Base-by-base conservation (phyloP, 2,329 filamentous ascomycete species). In the Macrophomina pseudophaseolina region DNA sequence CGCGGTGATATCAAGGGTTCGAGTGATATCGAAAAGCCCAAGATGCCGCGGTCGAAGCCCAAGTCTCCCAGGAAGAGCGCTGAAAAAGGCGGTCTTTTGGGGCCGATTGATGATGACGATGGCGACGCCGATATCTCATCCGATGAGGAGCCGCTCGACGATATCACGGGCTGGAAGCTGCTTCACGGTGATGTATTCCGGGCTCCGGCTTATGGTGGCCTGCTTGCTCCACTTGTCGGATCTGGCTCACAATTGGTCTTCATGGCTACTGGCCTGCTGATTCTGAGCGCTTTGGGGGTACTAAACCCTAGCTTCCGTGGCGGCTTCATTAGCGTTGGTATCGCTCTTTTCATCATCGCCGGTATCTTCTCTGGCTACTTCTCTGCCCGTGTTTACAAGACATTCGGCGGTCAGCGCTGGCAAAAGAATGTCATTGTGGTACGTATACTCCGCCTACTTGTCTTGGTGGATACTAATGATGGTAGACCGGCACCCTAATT, bases 111-210 rank as follows among this genome's bases (percentile, higher is more conserved):
- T 51, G 87, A 84, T 69, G 80, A 81, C 0, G 90, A 90, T 30
- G 67, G 52, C 1, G 88, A 84, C 68, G 82, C 80, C 1, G 88
- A 88, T 49, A 74, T 85, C 8, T 85, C 84, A 5, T 90, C 87
- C 4, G 91, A 93, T 62, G 91, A 93, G 58, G 91, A 93, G 71
- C 80, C 86, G 0, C 77, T 92, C 6, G 93, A 97, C 73, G 93
- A 97, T 71, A 85, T 91, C 33, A 92, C 91, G 1, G 92, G 93
- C 60, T 97, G 93, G 93, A 97, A 97, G 77, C 82, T 95, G 16
- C 84, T 97, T 2, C 92, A 96, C 73, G 91, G 87, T n/a, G 93
- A 97, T 76, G 91, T 96, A 4, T 97, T 97, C 81, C 87, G 93
- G 54, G 83, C 89, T 32, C 93, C 93, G 0, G 78, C 83, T 2